Evolutionary conservation across 768 basidiomycete species (phyloP), one percentile per base, ranked within the genome.

Genomic region (Podaxis sp.): DNA sequence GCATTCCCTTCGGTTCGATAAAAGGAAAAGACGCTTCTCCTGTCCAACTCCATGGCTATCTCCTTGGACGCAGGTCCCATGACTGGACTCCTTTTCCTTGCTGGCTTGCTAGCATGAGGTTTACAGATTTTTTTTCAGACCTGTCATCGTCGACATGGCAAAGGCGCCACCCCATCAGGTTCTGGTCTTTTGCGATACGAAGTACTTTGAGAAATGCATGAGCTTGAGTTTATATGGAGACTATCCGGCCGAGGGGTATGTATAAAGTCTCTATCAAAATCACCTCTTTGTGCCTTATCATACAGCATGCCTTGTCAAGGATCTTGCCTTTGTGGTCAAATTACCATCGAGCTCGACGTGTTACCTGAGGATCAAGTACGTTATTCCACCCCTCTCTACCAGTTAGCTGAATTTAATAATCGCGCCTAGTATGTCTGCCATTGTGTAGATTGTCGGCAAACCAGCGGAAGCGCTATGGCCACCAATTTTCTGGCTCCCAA

Each of bases 391-490:
- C 10, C 26, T 22, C 17, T 30, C n/a, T 4, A 36, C 26, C 28
- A 48, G 17, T 17, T 15, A 15, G 7, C 15, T 17, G 22, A 8
- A 17, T 8, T 20, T 56, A n/a, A 33, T 8, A 4, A 6, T 24
- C 17, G 37, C 8, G 3, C 6, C 7, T 11, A 56, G 75, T 68
- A 76, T 46, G 36, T 74, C 36, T 78, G 77, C 62, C 75, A 78
- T 66, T 78, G 77, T 69, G 55, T 53, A 24, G 77, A 77, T 61
- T 77, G 76, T 68, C 69, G 69, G 37, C 70, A 74, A 56, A 74
- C 75, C 36, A 75, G 73, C 56, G 76, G 77, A n/a, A 75, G 75
- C 51, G 75, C 74, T 0, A 75, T 74, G 68, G 72, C 72, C 69
- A 74, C 76, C 64, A 77, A 76, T 65, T 63, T 77, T 60, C 72